Conservation (phyloP, 495 filamentous ascomycete genomes). For the Monascus purpureus region DNA sequence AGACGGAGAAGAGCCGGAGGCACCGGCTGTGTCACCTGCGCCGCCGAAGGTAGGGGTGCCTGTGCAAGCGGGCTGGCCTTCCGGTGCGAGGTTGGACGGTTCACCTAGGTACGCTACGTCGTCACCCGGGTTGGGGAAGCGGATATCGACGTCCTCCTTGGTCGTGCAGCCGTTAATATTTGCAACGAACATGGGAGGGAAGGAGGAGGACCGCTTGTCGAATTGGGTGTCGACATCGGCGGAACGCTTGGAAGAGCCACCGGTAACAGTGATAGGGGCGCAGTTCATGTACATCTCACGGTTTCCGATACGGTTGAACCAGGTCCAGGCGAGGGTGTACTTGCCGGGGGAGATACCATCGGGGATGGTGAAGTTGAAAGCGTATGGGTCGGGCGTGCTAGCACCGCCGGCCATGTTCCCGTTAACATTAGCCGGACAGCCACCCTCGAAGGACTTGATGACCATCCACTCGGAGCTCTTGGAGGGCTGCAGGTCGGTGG, state of each 20-base stretch:
- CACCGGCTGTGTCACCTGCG: conserved; percentile 6
- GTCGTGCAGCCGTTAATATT: conserved; percentile 59
- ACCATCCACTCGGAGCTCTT: conserved; percentile 51
- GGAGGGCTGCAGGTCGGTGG: conserved; percentile 50
- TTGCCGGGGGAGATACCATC: conserved; percentile 26
- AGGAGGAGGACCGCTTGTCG: conserved; percentile 26
- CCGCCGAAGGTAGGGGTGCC: conserved; percentile 18
- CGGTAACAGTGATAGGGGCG: conserved; percentile 49
- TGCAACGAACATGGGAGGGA: conserved; percentile 70
- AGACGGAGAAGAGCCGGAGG: conserved; percentile 3
- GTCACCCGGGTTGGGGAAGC: conserved; percentile 61
- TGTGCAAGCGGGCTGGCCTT: conserved; percentile 16
- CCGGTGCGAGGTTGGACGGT: conserved; percentile 13
- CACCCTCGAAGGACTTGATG: conserved; percentile 68
- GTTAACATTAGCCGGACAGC: conserved; percentile 49
- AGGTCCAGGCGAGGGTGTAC: conserved; percentile 73
- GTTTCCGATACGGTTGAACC: conserved; percentile 82
- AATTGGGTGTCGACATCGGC: conserved; percentile 1
- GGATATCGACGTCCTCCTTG: conserved; percentile 37
- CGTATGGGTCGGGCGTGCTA: conserved; percentile 8
- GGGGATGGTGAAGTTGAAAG: conserved; percentile 34
- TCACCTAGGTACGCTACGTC: conserved; percentile 31
- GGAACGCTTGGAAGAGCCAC: conserved; percentile 32
- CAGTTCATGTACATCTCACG: conserved; percentile 97
- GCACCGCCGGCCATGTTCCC: conserved; percentile 22